A percentile compares a stretch with the other conserved stretches of the same genome.
phyloP scores from a whole-genome alignment of 2,329 filamentous ascomycete genomes.

The Waltergamsia citrina region DNA sequence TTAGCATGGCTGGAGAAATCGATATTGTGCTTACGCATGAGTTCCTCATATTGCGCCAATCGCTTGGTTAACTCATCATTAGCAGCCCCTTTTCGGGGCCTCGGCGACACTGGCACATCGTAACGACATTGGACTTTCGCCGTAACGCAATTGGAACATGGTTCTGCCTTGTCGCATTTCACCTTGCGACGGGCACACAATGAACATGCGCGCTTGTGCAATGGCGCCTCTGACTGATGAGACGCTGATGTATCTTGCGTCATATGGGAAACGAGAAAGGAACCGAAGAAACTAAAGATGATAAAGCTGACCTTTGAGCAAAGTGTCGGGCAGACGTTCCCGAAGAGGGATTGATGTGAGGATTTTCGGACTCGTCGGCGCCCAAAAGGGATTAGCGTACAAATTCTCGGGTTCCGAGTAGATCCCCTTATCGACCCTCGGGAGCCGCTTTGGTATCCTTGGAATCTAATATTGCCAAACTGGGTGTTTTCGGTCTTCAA shows the following conservation, averaged over 20 bases:
- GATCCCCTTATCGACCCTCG: too few species aligned
- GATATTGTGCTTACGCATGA: slow-evolving; percentile 16
- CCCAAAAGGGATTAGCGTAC: background rate
- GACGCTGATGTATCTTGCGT: background rate
- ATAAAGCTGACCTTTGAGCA: background rate
- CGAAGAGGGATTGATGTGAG: background rate
- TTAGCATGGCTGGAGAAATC: slow-evolving; percentile 10
- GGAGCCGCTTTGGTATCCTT: too few species aligned
- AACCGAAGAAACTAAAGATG: too few species aligned
- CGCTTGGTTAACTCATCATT: slow-evolving; percentile 15
- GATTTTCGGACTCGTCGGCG: background rate
- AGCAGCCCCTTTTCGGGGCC: slow-evolving; percentile 15
- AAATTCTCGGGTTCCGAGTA: too few species aligned
- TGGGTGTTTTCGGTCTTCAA: too few species aligned
- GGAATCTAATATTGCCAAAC: too few species aligned
- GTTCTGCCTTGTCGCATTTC: slow-evolving; percentile 1
- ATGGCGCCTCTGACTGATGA: background rate
- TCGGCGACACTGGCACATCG: slow-evolving; percentile 8
- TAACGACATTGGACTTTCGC: slow-evolving; percentile 13
- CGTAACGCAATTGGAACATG: slow-evolving; percentile 1
- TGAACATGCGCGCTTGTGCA: background rate
- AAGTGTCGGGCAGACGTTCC: background rate
- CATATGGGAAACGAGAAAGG: background rate
- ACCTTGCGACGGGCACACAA: slow-evolving; percentile 2
- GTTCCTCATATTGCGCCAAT: slow-evolving; percentile 14